A percentile compares a stretch with the other conserved stretches of the same genome.
These are phyloP conservation scores for Artemisia argyi DNA, from an alignment of 129 eudicot genomes.

Conservation along the genomic window DNA sequence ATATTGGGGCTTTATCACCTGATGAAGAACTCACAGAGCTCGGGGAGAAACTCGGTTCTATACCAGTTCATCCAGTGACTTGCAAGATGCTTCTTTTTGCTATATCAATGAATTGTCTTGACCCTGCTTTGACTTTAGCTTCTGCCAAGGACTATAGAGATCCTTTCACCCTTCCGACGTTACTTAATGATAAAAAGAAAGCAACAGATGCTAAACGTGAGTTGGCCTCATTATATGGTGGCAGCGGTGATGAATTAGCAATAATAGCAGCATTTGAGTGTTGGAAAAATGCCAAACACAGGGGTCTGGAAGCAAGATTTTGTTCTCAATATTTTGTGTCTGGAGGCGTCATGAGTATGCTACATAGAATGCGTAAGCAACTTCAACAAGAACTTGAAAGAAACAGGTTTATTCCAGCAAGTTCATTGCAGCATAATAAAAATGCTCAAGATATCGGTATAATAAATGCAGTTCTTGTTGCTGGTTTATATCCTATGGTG, in stretches of 20 bases:
- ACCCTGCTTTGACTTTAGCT: slow-evolving; percentile 96
- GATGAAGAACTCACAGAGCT: slow-evolving; percentile 86
- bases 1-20: slow-evolving; percentile 77
- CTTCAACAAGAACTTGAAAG: slow-evolving; percentile 58
- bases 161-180: slow-evolving; percentile 81
- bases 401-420: slow-evolving; percentile 62
- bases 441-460: slow-evolving; percentile 74
- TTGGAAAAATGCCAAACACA: slow-evolving; percentile 77
- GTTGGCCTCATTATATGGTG: slow-evolving; percentile 78
- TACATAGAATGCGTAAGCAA: slow-evolving; percentile 74
- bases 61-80: slow-evolving; percentile 92
- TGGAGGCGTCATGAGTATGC: slow-evolving; percentile 70
- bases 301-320: slow-evolving; percentile 66
- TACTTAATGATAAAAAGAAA: slow-evolving; percentile 56
- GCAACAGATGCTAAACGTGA: slow-evolving; percentile 65
- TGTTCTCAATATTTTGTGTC: slow-evolving; percentile 73
- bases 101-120: slow-evolving; percentile 82
- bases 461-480: slow-evolving; percentile 77
- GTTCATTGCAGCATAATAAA: slow-evolving; percentile 44
- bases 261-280: slow-evolving; percentile 84
- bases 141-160: slow-evolving; percentile 80
- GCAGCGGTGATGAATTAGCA: slow-evolving; percentile 87
- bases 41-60: slow-evolving; percentile 75
- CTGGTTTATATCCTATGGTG: slow-evolving; percentile 89
- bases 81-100: slow-evolving; percentile 96